Conservation (phyloP, 1,284 basidiomycete genomes). For the Irpex sp. region DNA sequence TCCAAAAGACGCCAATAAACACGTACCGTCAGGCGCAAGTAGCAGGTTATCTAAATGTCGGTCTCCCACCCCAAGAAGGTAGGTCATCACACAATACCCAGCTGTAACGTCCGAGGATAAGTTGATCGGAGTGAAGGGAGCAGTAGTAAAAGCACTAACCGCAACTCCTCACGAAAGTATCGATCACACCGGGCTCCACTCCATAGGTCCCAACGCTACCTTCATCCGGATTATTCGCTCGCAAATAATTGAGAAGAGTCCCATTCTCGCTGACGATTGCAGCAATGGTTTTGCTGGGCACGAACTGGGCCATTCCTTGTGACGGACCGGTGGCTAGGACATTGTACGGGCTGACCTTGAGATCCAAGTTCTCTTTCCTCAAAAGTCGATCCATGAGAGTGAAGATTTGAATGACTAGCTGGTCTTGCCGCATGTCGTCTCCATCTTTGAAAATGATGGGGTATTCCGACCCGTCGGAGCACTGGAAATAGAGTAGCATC, state of each 20-base stretch:
- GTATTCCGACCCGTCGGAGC: slow-evolving; percentile 72
- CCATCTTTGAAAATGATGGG: slow-evolving; percentile 99
- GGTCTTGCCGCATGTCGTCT: slow-evolving; percentile 97
- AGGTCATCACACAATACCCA: slow-evolving; percentile 97
- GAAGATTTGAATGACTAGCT: slow-evolving; percentile 95
- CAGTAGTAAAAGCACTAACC: slow-evolving; percentile 50
- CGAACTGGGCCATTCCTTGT: slow-evolving; percentile 96
- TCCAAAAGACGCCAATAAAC: background rate
- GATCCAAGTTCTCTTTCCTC: slow-evolving; percentile 92
- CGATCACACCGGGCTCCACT: slow-evolving; percentile 87
- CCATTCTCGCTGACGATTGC: slow-evolving; percentile 90
- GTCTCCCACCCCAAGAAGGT: slow-evolving; percentile 95
- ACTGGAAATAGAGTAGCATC: slow-evolving; percentile 86
- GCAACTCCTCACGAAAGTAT: slow-evolving; percentile 95
- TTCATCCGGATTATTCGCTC: slow-evolving; percentile 84
- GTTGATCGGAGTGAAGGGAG: background rate
- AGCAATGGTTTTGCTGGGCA: slow-evolving; percentile 93
- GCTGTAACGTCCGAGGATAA: slow-evolving; percentile 42
- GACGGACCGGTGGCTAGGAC: slow-evolving; percentile 89
- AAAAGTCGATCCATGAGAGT: slow-evolving; percentile 95
- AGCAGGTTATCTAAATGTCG: slow-evolving; percentile 96
- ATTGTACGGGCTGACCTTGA: slow-evolving; percentile 89
- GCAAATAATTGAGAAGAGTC: slow-evolving; percentile 86
- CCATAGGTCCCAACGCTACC: slow-evolving; percentile 90
- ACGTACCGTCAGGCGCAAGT: slow-evolving; percentile 83